phyloP scores from a whole-genome alignment of 768 basidiomycete species.

The Collybia sordida region DNA sequence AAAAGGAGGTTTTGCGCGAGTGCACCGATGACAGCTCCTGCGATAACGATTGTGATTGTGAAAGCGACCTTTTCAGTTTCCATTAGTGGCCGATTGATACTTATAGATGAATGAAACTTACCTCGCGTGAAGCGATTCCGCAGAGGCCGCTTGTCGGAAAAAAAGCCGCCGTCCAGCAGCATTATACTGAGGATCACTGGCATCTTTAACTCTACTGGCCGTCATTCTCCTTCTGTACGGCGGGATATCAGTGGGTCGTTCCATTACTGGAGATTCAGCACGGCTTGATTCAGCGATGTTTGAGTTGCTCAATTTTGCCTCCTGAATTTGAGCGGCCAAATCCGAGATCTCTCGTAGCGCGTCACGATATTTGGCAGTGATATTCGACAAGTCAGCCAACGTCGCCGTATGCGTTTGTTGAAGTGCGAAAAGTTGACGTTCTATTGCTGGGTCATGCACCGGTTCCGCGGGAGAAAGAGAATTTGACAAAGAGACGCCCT shows the following conservation, averaged over 20 bases:
- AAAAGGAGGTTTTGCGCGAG: conserved; percentile 80
- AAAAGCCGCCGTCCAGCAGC: conserved; percentile 66
- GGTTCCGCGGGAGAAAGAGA: conserved; percentile 21
- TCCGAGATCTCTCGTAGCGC: conserved; percentile 93
- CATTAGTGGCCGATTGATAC: conserved; percentile 10
- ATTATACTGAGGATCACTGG: conserved; percentile 47
- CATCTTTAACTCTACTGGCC: conserved; percentile 48
- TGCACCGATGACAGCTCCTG: conserved; percentile 93
- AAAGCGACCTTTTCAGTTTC: conserved; percentile 66
- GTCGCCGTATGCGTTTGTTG: conserved; percentile 82
- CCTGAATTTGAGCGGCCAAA: conserved; percentile 87
- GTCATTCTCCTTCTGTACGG: conserved; percentile 54
- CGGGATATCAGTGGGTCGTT: conserved; percentile 37
- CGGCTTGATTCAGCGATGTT: conserved; percentile 28
- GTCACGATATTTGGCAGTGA: conserved; percentile 83
- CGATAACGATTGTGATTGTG: conserved; percentile 93
- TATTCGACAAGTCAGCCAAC: conserved; percentile 72
- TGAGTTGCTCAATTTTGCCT: conserved; percentile 68
- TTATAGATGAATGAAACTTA: conserved; percentile 25
- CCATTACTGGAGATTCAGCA: conserved; percentile 42
- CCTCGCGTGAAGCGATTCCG: conserved; percentile 89
- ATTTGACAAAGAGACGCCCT: conserved; percentile 16
- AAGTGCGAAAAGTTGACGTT: conserved; percentile 69
- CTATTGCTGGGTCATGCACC: conserved; percentile 38
- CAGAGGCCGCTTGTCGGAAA: conserved; percentile 86